These are phyloP conservation scores for Tetrapyrgos nigripes DNA, from an alignment of 1,284 basidiomycete genomes.

Conservation along the genomic window DNA sequence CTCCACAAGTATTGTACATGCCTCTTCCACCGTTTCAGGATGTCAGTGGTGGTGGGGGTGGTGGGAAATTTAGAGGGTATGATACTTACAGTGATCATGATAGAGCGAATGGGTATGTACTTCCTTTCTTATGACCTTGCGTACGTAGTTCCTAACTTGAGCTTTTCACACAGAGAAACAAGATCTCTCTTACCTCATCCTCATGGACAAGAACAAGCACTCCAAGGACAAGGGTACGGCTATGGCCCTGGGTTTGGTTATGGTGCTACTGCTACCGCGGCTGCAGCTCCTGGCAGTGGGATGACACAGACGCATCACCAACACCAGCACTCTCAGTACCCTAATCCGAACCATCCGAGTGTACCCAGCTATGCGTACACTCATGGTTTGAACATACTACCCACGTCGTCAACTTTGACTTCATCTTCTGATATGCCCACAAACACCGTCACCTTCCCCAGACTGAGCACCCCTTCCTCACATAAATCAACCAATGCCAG, in stretches of 20 bases:
- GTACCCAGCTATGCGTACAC: not conserved
- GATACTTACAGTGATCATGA: too few species aligned
- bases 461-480: not conserved
- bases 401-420: not conserved
- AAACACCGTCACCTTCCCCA: not conserved
- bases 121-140: too few species aligned
- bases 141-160: not conserved
- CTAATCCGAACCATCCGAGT: not conserved
- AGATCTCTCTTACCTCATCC: not conserved
- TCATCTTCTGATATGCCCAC: not conserved
- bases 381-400: not conserved
- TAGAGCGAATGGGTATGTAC: not conserved
- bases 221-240: not conserved
- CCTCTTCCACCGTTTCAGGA: conserved; percentile 8
- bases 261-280: not conserved
- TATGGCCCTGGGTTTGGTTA: not conserved
- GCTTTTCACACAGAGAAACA: not conserved
- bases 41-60: not conserved
- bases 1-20: conserved; percentile 11
- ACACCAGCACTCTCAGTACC: not conserved
- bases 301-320: too few species aligned
- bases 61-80: too few species aligned
- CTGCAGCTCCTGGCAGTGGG: too few species aligned
- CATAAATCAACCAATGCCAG: not conserved
- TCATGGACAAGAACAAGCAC: not conserved